Evolutionary conservation across 108 stramenopile species (phyloP), one percentile per base, ranked within the genome.

Genomic region (Aurantiochytrium sp.): DNA sequence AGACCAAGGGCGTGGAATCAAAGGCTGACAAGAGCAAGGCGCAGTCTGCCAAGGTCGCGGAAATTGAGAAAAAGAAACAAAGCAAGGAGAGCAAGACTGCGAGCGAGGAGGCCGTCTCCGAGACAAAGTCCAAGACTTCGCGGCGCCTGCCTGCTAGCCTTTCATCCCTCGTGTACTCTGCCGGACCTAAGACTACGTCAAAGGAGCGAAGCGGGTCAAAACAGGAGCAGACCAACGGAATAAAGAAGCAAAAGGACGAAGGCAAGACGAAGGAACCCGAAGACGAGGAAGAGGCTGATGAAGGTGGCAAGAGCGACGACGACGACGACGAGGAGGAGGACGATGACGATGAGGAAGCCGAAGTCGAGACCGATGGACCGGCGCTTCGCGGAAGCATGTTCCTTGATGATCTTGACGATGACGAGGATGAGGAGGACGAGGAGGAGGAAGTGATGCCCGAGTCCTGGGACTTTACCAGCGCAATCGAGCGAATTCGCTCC

Each of bases 381-480:
- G 64, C 14, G 42, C 64, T 69, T 12, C 14, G 64, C 18, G 42
- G 35, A 14, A 69, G 25, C 25, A 23, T 69, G 8, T 69, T 69
- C 1, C 64, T 69, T 8, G 64, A 69, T 23, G 64, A 42, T 6
- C 25, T 69, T 3, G 64, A 69, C 8, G 76, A 83, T 23, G 76
- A 83, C 18, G 76, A 83, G 0, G 76, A 83, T 4, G 12, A 12
- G 4, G 76, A 83, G 10, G 76, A 83, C 10, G 76, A 83, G 0
- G 23, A 28, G 45, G 45, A 35, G 25, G 49, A 83, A 8, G 51
- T 25, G 51, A 53, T 53, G n/a, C 49, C 49, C 51, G 76, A 83
- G 76, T 83, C 76, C 3, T 83, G 76, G 76, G 76, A 83, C 51
- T 83, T 83, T 28, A 83, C 45, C 49, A 53, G 49, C 76, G 76